Conservation (phyloP, 2,329 filamentous ascomycete species). For the Aspergillus aculeatinus region DNA sequence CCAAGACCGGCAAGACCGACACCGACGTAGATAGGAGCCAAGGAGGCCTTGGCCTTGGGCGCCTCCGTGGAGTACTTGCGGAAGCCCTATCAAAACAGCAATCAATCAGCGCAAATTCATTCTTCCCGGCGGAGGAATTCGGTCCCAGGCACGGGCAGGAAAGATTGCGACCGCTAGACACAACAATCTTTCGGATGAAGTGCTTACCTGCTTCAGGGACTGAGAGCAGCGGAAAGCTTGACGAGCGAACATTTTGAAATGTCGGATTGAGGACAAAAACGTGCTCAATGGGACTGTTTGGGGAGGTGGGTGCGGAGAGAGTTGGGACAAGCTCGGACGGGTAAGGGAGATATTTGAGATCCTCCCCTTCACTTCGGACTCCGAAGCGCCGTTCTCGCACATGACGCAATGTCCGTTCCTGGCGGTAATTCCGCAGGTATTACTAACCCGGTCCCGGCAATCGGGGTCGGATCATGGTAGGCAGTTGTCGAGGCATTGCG, state of each 20-base stretch:
- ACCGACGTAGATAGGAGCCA: constrained; percentile 56
- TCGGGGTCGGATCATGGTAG: not conserved
- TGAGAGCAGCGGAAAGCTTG: constrained; percentile 63
- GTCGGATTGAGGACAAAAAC: constrained; percentile 14
- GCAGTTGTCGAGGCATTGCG: not conserved
- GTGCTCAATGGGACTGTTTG: constrained; percentile 15
- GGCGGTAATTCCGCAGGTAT: not conserved
- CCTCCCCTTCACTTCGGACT: constrained; percentile 14
- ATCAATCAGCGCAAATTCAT: constrained; percentile 10
- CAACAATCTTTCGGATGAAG: not conserved
- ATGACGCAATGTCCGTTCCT: constrained; percentile 33
- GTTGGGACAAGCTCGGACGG: not conserved
- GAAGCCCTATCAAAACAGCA: constrained; percentile 51
- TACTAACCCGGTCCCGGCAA: constrained; percentile 6
- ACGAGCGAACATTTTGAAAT: constrained; percentile 64
- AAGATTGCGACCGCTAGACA: not conserved
- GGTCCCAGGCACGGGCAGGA: not conserved
- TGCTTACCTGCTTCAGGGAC: constrained; percentile 64
- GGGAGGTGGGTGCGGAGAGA: constrained; percentile 16
- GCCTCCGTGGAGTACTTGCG: constrained; percentile 70
- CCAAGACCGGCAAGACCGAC: constrained; percentile 47
- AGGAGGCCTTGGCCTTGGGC: constrained; percentile 55
- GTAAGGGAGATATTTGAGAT: constrained; percentile 9
- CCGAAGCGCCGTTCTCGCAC: constrained; percentile 14
- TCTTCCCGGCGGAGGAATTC: too few species aligned